A percentile compares a stretch with the other conserved stretches of the same genome.
Conservation (phyloP, 2,329 filamentous ascomycete genomes). For the Didymosphaeria variabile region DNA sequence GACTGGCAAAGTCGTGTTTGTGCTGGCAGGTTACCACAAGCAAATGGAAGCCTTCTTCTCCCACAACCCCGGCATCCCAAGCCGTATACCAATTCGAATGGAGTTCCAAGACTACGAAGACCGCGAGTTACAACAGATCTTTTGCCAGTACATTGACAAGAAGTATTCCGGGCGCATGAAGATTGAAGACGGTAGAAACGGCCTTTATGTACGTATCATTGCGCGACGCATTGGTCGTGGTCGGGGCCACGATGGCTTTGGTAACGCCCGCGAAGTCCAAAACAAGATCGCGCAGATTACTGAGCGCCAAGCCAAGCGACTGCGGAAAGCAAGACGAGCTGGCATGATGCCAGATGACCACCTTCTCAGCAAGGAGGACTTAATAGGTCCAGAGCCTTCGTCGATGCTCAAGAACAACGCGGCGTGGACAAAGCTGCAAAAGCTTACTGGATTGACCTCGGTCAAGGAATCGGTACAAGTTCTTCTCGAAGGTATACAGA, state of each 20-base stretch:
- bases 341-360: constrained; percentile 63
- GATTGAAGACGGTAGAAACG: constrained; percentile 65
- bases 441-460: constrained; percentile 65
- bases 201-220: constrained; percentile 72
- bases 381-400: constrained; percentile 74
- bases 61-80: constrained; percentile 76
- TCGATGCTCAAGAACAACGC: constrained; percentile 60
- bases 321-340: constrained; percentile 58
- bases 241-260: constrained; percentile 73
- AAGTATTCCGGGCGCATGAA: constrained; percentile 66
- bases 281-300: constrained; percentile 66
- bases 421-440: constrained; percentile 67
- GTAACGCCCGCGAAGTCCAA: constrained; percentile 75
- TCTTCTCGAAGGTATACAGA: constrained; percentile 68
- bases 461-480: constrained; percentile 70
- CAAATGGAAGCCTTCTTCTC: constrained; percentile 81
- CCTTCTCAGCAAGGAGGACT: constrained; percentile 70
- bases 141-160: constrained; percentile 63
- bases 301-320: constrained; percentile 66
- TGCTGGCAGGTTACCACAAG: constrained; percentile 76
- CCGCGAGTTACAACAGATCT: constrained; percentile 69
- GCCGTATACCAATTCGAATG: constrained; percentile 72
- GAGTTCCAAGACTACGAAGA: constrained; percentile 76
- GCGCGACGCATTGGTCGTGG: constrained; percentile 68
- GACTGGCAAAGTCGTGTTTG: constrained; percentile 73